phyloP scores from a whole-genome alignment of 441 rosid genomes.

The Gossypium trilobum region DNA sequence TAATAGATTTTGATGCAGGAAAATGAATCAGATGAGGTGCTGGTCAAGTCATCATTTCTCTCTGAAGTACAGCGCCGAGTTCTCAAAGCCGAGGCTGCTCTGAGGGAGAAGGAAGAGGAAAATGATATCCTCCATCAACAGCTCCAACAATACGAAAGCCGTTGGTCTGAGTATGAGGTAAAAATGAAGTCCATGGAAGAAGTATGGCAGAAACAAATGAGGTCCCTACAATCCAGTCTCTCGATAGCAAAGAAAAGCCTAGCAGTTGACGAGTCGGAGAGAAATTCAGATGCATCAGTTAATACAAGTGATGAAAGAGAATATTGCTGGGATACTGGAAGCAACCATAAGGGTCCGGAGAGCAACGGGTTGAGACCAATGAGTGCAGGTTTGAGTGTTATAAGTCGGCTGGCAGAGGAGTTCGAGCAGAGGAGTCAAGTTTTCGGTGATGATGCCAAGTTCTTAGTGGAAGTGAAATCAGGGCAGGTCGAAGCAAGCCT shows the following conservation, averaged over 20 bases:
- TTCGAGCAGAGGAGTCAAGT: constrained; percentile 95
- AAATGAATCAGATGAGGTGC: constrained; percentile 69
- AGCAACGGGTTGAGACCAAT: constrained; percentile 68
- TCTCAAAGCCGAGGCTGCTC: constrained; percentile 78
- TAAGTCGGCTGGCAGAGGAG: constrained; percentile 83
- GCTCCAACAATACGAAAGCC: constrained; percentile 84
- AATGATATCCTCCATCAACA: constrained; percentile 87
- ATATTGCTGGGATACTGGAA: constrained; percentile 52
- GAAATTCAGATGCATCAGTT: constrained; percentile 88
- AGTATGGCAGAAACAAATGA: constrained; percentile 98
- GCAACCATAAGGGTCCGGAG: constrained; percentile 48
- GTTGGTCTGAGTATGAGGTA: constrained; percentile 90
- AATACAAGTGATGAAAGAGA: constrained; percentile 71
- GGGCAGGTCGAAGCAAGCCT: constrained; percentile 91
- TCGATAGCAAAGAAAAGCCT: constrained; percentile 97
- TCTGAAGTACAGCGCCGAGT: constrained; percentile 86
- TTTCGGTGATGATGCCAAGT: constrained; percentile 93
- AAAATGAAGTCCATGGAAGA: constrained; percentile 99
- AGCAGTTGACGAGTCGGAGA: constrained; percentile 66
- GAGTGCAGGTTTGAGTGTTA: constrained; percentile 78
- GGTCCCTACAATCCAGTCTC: constrained; percentile 88
- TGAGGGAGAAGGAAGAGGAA: constrained; percentile 89
- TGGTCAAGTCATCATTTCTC: constrained; percentile 81
- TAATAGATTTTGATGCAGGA: constrained; percentile 27
- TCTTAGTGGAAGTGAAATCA: constrained; percentile 91